Evolutionary conservation across 805 yeast species (phyloP), one percentile per base, ranked within the genome.

Genomic region (Candida manassasensis): DNA sequence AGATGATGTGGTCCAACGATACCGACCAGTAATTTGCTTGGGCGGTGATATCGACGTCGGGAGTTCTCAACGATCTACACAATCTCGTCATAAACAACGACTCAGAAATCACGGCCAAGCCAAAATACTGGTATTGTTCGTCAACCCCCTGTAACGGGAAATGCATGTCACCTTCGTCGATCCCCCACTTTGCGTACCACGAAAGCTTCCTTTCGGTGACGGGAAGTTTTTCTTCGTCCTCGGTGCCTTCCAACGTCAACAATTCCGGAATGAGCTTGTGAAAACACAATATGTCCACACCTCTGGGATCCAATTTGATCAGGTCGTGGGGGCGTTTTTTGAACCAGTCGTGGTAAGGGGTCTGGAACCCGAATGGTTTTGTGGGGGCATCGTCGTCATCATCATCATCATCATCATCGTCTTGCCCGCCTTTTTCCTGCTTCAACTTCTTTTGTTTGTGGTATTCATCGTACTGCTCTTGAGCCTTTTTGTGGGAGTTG

Each of bases 1-100:
- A 79, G 21, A 84, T 69, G 0, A 78, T 58, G 49, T 82, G 88
- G 44, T 81, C 88, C 42, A 82, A 54, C 15, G 84, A 76, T 3
- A 78, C 80, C 11, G 78, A 71, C 42, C 75, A 69, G 24, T 65
- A 67, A 15, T 32, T 32, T 10, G 22, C 29, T 24, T 32, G 28
- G 12, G 49, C 43, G 15, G 34, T 34, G 31, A 45, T 36, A 36
- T 54, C 49, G 12, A 47, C 42, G 18, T 38, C 70, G 27, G 69
- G 54, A 35, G 73, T 34, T 4, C 65, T 52, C 36, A 77, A 69
- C 35, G 73, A 58, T 39, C 81, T 67, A 44, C 74, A 75, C 21
- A 77, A 59, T 2, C 79, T 55, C 10, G 73, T 64, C 32, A 81
- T 53, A 38, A 75, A 69, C 38, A 73, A 68, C 10, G 79, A 67